Conservation (phyloP, 345 rosid species). For the Jatropha curcas region DNA sequence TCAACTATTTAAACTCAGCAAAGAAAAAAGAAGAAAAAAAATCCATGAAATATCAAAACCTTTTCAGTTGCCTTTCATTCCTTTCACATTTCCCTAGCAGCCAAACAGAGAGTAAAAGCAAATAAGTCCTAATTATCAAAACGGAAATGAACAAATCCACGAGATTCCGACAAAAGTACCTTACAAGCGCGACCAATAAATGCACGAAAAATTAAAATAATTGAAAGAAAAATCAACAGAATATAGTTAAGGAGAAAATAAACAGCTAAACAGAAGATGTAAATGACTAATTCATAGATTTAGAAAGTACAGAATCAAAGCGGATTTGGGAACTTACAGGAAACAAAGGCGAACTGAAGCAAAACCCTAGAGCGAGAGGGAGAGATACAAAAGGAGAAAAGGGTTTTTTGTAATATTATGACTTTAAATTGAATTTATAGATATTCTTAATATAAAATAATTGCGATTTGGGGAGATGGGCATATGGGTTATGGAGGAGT, state of each 20-base stretch:
- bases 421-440: background rate
- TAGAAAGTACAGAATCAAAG: background rate
- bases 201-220: background rate
- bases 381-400: slow-evolving; percentile 9
- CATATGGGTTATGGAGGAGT: background rate
- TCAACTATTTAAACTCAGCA: background rate
- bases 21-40: background rate
- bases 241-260: background rate
- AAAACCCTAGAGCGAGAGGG: slow-evolving; percentile 22
- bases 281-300: background rate
- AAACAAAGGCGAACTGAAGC: background rate
- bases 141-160: background rate
- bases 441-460: background rate
- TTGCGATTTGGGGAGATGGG: background rate
- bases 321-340: slow-evolving; percentile 13
- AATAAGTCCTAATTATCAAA: slow-evolving; percentile 3
- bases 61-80: background rate
- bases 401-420: background rate
- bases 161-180: background rate
- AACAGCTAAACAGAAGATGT: background rate
- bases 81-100: no score
- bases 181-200: background rate
- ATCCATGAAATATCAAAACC: background rate
- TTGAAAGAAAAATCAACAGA: background rate
- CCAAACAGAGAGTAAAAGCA: background rate